A percentile compares a stretch with the other conserved stretches of the same genome.
These are phyloP conservation scores for Blastocladiella emersonii DNA, from an alignment of 371 early-diverging fungal species.

Conservation along the genomic window DNA sequence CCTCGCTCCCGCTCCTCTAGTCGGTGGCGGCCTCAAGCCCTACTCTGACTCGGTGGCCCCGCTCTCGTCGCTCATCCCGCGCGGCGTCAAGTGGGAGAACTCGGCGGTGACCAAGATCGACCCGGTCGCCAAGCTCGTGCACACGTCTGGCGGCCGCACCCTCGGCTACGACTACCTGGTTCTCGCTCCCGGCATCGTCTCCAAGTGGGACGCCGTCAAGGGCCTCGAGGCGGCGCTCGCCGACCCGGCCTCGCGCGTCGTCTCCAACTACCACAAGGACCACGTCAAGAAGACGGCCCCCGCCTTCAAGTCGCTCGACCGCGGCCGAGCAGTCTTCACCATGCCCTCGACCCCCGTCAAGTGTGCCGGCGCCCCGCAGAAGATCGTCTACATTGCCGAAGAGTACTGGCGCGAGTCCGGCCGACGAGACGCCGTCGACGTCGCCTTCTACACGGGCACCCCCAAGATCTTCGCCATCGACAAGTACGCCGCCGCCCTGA, in stretches of 20 bases:
- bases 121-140: constrained; percentile 52
- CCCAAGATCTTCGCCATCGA: constrained; percentile 80
- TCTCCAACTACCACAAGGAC: constrained; percentile 62
- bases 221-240: constrained; percentile 61
- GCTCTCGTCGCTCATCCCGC: constrained; percentile 52
- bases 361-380: constrained; percentile 85
- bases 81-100: constrained; percentile 59
- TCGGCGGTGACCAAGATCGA: constrained; percentile 49
- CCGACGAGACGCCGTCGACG: constrained; percentile 49
- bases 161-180: constrained; percentile 72
- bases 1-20: neutral
- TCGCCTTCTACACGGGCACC: constrained; percentile 57
- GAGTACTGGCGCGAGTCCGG: constrained; percentile 56
- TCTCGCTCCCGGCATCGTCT: constrained; percentile 72
- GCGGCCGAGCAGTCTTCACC: constrained; percentile 77
- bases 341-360: constrained; percentile 80
- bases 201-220: constrained; percentile 62
- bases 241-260: constrained; percentile 50
- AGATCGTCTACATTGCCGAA: constrained; percentile 79
- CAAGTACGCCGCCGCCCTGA: constrained; percentile 62
- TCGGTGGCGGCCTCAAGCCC: constrained; percentile 73
- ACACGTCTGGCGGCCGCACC: constrained; percentile 45
- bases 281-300: constrained; percentile 61
- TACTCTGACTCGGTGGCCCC: constrained; percentile 51
- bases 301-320: constrained; percentile 55